Evolutionary conservation across 306 rosid species (phyloP), one percentile per base, ranked within the genome.

Genomic region (Corylus avellana): DNA sequence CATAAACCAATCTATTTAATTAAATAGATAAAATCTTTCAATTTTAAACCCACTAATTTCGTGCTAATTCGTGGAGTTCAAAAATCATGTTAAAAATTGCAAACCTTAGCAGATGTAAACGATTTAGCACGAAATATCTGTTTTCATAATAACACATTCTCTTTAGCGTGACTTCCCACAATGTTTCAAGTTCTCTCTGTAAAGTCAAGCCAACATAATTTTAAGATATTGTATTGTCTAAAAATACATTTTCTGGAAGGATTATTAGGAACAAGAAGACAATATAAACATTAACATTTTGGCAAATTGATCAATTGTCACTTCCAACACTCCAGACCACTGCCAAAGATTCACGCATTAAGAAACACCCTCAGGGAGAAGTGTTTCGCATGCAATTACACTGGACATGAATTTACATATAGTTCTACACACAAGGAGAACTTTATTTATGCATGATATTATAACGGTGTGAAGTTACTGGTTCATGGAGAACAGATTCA

Each of bases 361-460:
- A 67, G 12, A 18, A 67, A 10, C 18, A 18, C 27, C 6, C 16
- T 39, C 50, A 12, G 1, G n/a, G 1, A 7, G n/a, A 13, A 0
- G 46, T 5, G 70, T 64, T n/a, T 14, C n/a, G 11, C 67, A 54
- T 25, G 53, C 46, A 37, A 53, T n/a, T 4, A 67, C 27, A 39
- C 22, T 3, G 51, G 72, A 32, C 29, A 18, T 17, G 50, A 67
- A 67, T 67, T 37, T 39, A 67, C 16, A 39, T 8, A 67, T 3
- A 5, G 18, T 39, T 67, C 50, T 17, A 77, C 78, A 70, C 46
- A 62, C 51, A 69, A 75, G 74, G 79, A 71, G 46, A 73, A 61
- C 49, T 75, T 75, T 87, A 87, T 85, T 79, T 74, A 79, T 77
- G 61, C 46, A 77, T 5, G 32, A 68, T 62, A 54, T 78, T 69